phyloP scores from a whole-genome alignment of 2,329 filamentous ascomycete species.

The Sarocladium oryzae region DNA sequence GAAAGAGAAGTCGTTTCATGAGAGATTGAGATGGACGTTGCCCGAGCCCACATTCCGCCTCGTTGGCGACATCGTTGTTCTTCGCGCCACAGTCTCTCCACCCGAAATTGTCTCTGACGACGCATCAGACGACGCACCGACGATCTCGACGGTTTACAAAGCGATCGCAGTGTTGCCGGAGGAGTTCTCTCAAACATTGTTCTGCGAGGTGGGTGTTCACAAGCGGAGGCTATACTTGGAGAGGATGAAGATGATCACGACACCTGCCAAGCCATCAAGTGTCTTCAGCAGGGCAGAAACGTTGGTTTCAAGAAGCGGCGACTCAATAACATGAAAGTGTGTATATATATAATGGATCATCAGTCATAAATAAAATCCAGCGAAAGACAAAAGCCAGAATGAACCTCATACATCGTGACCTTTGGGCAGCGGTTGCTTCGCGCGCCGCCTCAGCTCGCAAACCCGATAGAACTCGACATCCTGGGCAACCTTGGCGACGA shows the following conservation, averaged over 20 bases:
- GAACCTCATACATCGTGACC: not conserved
- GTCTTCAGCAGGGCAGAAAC: constrained; percentile 1
- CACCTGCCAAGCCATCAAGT: not conserved
- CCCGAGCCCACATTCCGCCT: not conserved
- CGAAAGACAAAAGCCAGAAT: too few species aligned
- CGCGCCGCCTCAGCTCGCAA: constrained; percentile 8
- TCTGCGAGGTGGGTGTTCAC: constrained; percentile 18
- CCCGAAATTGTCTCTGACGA: not conserved
- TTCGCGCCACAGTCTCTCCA: not conserved
- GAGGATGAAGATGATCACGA: constrained; percentile 7
- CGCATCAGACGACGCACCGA: not conserved
- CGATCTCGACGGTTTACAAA: constrained; percentile 5
- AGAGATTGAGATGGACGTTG: constrained; percentile 9
- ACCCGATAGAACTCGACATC: constrained; percentile 10
- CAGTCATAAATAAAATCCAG: too few species aligned
- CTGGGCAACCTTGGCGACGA: constrained; percentile 7
- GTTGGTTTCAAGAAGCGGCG: not conserved
- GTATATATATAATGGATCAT: too few species aligned
- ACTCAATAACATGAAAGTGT: not conserved
- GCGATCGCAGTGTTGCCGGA: not conserved
- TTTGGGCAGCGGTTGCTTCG: constrained; percentile 1
- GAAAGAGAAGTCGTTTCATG: not conserved
- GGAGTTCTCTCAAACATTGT: constrained; percentile 13
- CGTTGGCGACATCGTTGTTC: not conserved
- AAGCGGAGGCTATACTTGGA: constrained; percentile 16